phyloP scores from a whole-genome alignment of 306 rosid genomes.

The Glycine latifolia region DNA sequence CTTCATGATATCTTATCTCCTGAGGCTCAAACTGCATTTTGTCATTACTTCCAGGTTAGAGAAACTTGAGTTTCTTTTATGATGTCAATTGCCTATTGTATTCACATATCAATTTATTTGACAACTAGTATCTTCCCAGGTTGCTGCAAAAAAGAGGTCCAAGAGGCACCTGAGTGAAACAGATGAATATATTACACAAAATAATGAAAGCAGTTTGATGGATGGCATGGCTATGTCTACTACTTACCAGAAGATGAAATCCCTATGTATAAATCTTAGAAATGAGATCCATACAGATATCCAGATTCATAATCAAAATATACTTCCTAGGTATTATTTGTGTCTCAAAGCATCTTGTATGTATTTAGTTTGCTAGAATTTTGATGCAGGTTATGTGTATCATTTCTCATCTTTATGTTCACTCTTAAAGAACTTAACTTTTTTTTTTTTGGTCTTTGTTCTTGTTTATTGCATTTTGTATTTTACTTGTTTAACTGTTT shows the following conservation, averaged over 20 bases:
- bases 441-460: background rate
- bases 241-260: conserved; percentile 92
- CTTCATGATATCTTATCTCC: conserved; percentile 96
- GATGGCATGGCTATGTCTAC: conserved; percentile 67
- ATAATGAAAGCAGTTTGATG: conserved; percentile 68
- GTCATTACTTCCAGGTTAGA: conserved; percentile 96
- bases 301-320: conserved; percentile 87
- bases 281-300: conserved; percentile 85
- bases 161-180: conserved; percentile 88
- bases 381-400: conserved; percentile 13
- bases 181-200: conserved; percentile 81
- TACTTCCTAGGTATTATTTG: conserved; percentile 87
- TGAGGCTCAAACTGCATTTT: conserved; percentile 87
- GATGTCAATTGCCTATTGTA: conserved; percentile 36
- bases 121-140: conserved; percentile 59
- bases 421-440: background rate
- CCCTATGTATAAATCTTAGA: conserved; percentile 72
- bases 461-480: background rate
- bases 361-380: conserved; percentile 17
- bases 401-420: conserved; percentile 11
- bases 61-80: conserved; percentile 37
- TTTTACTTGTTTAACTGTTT: no score
- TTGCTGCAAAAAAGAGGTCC: conserved; percentile 92
- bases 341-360: conserved; percentile 29
- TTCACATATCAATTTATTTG: conserved; percentile 40